phyloP scores from a whole-genome alignment of 768 basidiomycete species.

The Panaeolus cyanescens region DNA sequence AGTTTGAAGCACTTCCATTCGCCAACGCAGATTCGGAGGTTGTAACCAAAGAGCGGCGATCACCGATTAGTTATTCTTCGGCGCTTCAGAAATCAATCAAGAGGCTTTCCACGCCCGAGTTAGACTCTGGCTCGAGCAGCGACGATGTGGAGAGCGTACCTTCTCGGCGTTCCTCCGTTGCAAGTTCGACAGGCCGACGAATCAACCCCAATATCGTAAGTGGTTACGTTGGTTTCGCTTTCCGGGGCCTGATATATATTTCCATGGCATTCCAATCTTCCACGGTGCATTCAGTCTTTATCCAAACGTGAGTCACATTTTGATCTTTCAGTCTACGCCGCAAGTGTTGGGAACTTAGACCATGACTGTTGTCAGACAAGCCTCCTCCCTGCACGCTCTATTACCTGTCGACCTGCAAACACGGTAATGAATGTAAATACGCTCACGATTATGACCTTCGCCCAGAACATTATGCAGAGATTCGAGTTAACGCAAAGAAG shows the following conservation, averaged over 20 bases:
- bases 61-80: conserved; percentile 43
- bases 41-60: conserved; percentile 20
- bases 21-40: conserved; percentile 23
- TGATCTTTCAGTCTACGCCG: conserved; percentile 4
- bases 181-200: conserved; percentile 40
- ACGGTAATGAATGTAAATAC: conserved; percentile 59
- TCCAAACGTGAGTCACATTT: conserved; percentile 55
- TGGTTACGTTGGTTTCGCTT: conserved; percentile 10
- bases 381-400: conserved; percentile 70
- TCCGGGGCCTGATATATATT: conserved; percentile 4
- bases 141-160: conserved; percentile 36
- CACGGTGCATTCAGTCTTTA: conserved; percentile 41
- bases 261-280: conserved; percentile 19
- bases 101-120: conserved; percentile 34
- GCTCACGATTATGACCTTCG: conserved; percentile 62
- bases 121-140: conserved; percentile 49
- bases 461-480: conserved; percentile 52
- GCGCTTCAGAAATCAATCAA: conserved; percentile 33
- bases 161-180: conserved; percentile 27
- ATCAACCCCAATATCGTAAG: conserved; percentile 56
- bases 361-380: conserved; percentile 40
- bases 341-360: conserved; percentile 16
- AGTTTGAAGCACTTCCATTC: conserved; percentile 26
- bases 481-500: conserved; percentile 59
- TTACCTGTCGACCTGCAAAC: conserved; percentile 64